A percentile compares a stretch with the other conserved stretches of the same genome.
Conservation (phyloP, 768 basidiomycete species). For the Pleurotus tuber-regium region DNA sequence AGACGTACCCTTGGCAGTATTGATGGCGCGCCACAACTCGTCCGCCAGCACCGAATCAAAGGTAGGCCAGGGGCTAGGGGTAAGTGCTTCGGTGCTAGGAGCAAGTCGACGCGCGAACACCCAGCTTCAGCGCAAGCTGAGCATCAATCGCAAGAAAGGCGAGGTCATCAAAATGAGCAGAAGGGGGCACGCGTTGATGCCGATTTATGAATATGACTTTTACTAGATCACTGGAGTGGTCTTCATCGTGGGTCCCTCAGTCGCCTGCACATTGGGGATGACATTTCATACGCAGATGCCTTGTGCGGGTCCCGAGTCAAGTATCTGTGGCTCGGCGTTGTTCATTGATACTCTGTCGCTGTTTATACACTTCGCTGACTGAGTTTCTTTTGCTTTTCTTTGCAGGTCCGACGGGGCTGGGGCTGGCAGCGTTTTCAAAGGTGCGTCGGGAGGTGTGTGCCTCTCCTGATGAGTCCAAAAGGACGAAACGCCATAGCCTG, state of each 20-base stretch:
- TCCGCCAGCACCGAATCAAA: background rate
- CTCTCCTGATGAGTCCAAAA: constrained; percentile 1
- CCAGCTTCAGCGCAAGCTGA: background rate
- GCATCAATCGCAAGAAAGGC: background rate
- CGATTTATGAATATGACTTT: background rate
- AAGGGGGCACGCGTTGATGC: background rate
- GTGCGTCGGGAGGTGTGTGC: background rate
- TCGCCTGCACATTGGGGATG: too few relatives aligned
- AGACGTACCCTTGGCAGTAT: background rate
- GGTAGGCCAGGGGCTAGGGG: background rate
- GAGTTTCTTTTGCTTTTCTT: background rate
- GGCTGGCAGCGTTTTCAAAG: background rate
- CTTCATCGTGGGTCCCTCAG: background rate
- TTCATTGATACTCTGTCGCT: background rate
- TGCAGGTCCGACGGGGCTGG: background rate
- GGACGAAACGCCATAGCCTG: constrained; percentile 1
- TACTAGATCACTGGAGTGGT: background rate
- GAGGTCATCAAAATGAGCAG: background rate
- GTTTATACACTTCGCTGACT: background rate
- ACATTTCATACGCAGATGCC: too few relatives aligned
- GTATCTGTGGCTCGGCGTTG: background rate
- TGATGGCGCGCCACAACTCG: background rate
- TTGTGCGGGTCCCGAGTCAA: background rate
- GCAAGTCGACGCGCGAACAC: background rate
- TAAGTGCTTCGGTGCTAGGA: background rate